A percentile compares a stretch with the other conserved stretches of the same genome.
Conservation (phyloP, 768 basidiomycete species). For the Boletus subparvulus region DNA sequence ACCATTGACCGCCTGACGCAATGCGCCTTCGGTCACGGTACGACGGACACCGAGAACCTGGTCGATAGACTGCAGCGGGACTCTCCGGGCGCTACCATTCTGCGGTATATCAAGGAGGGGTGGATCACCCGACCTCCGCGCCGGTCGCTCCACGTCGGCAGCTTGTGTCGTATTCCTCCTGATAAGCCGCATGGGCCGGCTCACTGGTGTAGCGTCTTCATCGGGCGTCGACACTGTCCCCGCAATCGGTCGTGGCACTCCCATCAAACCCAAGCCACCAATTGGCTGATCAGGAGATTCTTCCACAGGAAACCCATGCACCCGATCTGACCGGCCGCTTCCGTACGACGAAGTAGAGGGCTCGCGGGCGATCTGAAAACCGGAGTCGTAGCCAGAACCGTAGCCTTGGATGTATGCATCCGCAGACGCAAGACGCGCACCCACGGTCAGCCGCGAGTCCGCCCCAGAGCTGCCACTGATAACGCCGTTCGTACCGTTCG, state of each 20-base stretch:
- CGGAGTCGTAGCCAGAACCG: slow-evolving; percentile 35
- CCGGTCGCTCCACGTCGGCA: slow-evolving; percentile 17
- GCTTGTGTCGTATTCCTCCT: slow-evolving; percentile 28
- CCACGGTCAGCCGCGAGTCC: slow-evolving; percentile 5
- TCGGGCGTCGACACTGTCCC: slow-evolving; percentile 30
- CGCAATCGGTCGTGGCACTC: slow-evolving; percentile 21
- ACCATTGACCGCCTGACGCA: slow-evolving; percentile 9
- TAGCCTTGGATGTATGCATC: slow-evolving; percentile 38
- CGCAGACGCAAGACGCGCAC: slow-evolving; percentile 33
- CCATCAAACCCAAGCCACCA: slow-evolving; percentile 28
- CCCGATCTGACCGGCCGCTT: slow-evolving; percentile 20
- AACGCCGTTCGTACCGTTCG: slow-evolving; percentile 10
- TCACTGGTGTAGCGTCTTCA: slow-evolving; percentile 28
- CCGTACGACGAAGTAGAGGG: slow-evolving; percentile 18
- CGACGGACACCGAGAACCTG: slow-evolving; percentile 22
- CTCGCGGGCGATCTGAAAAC: slow-evolving; percentile 24
- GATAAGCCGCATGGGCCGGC: slow-evolving; percentile 16
- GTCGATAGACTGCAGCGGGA: slow-evolving; percentile 12
- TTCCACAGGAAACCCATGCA: slow-evolving; percentile 25
- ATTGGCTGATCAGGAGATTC: slow-evolving; percentile 30
- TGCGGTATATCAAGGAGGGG: slow-evolving; percentile 9
- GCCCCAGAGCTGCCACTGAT: background rate
- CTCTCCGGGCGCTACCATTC: slow-evolving; percentile 21
- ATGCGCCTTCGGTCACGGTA: slow-evolving; percentile 16
- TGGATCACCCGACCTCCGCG: slow-evolving; percentile 17